Conservation (phyloP, 495 filamentous ascomycete species). For the Penicillium manginii region DNA sequence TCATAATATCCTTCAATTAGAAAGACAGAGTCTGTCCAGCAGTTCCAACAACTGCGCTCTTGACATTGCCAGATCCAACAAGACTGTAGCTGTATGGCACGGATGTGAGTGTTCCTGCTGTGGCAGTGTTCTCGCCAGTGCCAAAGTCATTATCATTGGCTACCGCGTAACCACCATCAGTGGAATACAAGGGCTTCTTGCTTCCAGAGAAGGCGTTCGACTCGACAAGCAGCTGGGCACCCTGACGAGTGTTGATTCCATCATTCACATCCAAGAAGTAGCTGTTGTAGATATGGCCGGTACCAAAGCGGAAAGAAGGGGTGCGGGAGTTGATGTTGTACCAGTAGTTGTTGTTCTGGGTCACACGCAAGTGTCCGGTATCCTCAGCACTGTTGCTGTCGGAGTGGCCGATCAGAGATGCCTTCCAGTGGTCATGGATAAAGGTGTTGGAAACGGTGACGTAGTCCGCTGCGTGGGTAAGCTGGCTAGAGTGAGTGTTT, state of each 20-base stretch:
- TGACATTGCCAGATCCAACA: constrained; percentile 46
- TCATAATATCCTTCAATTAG: constrained; percentile 29
- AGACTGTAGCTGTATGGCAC: constrained; percentile 57
- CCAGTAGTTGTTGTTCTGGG: constrained; percentile 67
- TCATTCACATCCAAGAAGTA: constrained; percentile 50
- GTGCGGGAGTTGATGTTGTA: constrained; percentile 62
- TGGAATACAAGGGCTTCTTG: constrained; percentile 55
- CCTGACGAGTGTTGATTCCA: constrained; percentile 67
- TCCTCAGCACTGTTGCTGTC: constrained; percentile 48
- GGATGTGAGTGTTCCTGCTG: constrained; percentile 48
- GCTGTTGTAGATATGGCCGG: constrained; percentile 58
- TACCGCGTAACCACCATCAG: constrained; percentile 58
- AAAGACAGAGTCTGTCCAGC: constrained; percentile 62
- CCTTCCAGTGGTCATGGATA: constrained; percentile 69
- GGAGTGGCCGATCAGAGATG: constrained; percentile 62
- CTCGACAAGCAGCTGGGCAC: constrained; percentile 67
- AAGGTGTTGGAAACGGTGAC: constrained; percentile 55
- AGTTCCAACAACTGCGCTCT: constrained; percentile 47
- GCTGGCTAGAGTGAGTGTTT: constrained; percentile 15
- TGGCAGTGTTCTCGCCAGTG: constrained; percentile 47
- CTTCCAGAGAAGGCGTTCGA: constrained; percentile 58
- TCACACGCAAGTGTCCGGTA: constrained; percentile 59
- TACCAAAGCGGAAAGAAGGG: constrained; percentile 67
- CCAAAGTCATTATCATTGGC: constrained; percentile 61
- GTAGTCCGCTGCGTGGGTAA: constrained; percentile 53